Percentiles rank a stretch among this genome's conserved stretches.
phyloP scores from a whole-genome alignment of 106 monocot species.

The Dendrobium catenatum region DNA sequence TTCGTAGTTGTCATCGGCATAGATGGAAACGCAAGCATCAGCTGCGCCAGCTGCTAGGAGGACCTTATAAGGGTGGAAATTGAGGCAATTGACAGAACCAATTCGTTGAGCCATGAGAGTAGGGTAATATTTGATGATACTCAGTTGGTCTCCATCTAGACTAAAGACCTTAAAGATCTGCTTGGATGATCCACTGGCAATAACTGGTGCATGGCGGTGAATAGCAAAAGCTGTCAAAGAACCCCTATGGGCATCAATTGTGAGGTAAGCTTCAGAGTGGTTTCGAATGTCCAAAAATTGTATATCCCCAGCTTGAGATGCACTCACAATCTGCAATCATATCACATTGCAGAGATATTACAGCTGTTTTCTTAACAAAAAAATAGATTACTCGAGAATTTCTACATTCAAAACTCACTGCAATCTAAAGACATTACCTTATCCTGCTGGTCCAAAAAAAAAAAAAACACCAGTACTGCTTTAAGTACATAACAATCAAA shows the following conservation, averaged over 20 bases:
- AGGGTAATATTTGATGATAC: slow-evolving; percentile 70
- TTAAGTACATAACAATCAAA: too few species aligned
- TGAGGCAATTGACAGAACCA: slow-evolving; percentile 74
- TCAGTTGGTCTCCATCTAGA: slow-evolving; percentile 62
- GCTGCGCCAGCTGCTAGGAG: slow-evolving; percentile 83
- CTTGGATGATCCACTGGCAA: slow-evolving; percentile 92
- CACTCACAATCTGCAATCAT: slow-evolving; percentile 75
- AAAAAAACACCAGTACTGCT: too few species aligned
- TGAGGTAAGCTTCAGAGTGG: slow-evolving; percentile 45
- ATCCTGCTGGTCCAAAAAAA: not conserved
- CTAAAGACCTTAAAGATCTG: slow-evolving; percentile 91
- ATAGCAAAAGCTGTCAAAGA: slow-evolving; percentile 80
- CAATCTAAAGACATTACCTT: not conserved
- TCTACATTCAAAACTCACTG: not conserved
- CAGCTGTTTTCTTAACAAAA: not conserved
- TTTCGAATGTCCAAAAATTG: slow-evolving; percentile 74
- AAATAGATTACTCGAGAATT: not conserved
- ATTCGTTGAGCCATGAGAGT: slow-evolving; percentile 91
- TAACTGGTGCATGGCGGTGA: slow-evolving; percentile 75
- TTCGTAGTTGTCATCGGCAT: slow-evolving; percentile 75
- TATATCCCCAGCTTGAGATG: slow-evolving; percentile 90
- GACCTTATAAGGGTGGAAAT: slow-evolving; percentile 79
- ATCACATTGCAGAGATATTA: not conserved
- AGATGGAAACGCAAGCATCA: slow-evolving; percentile 74
- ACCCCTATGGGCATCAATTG: slow-evolving; percentile 78